Evolutionary conservation across 495 filamentous ascomycete genomes (phyloP).

Genomic region (Penicillium paradoxum): DNA sequence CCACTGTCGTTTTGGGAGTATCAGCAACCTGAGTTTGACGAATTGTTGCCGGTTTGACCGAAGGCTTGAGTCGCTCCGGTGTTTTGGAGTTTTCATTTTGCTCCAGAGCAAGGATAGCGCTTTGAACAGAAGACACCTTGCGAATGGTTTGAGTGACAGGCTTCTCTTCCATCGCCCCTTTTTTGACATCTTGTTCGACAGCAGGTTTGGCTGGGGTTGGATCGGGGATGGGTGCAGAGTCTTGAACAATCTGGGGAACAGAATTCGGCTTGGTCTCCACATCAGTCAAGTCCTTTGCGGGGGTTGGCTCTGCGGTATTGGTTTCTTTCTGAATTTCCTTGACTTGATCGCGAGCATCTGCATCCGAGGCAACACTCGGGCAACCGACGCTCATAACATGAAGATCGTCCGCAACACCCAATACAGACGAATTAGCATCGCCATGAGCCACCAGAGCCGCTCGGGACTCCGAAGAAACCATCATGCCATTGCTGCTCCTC

Average conservation of each 20-base stretch:
- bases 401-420: constrained; percentile 25
- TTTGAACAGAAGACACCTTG: not conserved
- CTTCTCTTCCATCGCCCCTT: not conserved
- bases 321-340: not conserved
- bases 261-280: not conserved
- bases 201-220: no score
- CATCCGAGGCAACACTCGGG: constrained; percentile 12
- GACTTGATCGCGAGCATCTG: not conserved
- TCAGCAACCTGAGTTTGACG: not conserved
- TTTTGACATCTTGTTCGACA: not conserved
- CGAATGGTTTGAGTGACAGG: not conserved
- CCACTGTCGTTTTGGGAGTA: not conserved
- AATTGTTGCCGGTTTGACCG: not conserved
- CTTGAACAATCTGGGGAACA: not conserved
- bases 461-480: constrained; percentile 15
- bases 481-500: constrained; percentile 7
- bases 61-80: not conserved
- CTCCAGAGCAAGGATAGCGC: not conserved
- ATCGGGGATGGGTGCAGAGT: not conserved
- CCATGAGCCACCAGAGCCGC: constrained; percentile 22
- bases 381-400: constrained; percentile 16
- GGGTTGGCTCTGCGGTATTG: not conserved
- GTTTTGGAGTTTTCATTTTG: not conserved
- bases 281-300: not conserved
- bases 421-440: constrained; percentile 25